Evolutionary conservation across 1,284 basidiomycete genomes (phyloP).

Genomic region (Leccinum solheimii): DNA sequence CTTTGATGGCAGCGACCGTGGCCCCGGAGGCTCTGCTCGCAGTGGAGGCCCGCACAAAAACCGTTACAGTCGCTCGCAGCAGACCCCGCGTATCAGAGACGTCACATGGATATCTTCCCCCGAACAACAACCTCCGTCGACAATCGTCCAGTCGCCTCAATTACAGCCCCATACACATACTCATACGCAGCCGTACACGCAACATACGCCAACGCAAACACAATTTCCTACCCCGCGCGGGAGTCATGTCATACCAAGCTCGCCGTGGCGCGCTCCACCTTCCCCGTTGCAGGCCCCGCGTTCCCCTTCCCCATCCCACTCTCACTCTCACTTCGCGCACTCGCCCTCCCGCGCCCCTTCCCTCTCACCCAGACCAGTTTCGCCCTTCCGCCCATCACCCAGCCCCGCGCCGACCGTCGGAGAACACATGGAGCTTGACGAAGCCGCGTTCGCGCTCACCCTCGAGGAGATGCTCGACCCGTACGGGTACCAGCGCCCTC

Average conservation of each 20-base stretch:
- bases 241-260: neutral
- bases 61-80: slow-evolving; percentile 25
- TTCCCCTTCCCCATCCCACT: neutral
- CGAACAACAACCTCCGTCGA: slow-evolving; percentile 10
- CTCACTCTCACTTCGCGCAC: neutral
- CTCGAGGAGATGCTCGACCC: neutral
- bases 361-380: neutral
- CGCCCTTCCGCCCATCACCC: slow-evolving; percentile 17
- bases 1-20: neutral
- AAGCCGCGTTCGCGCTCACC: neutral
- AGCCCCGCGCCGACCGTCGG: slow-evolving; percentile 29
- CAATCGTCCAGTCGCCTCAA: neutral
- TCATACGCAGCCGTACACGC: no score
- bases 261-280: neutral
- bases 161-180: neutral
- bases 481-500: slow-evolving; percentile 10
- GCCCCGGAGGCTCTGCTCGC: neutral
- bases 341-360: neutral
- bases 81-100: slow-evolving; percentile 24
- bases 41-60: slow-evolving; percentile 13
- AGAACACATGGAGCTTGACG: slow-evolving; percentile 31
- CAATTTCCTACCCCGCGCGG: neutral
- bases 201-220: neutral
- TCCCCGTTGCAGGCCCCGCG: neutral
- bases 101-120: slow-evolving; percentile 26